Percentiles rank a stretch among this genome's conserved stretches.
Evolutionary conservation across 2,329 filamentous ascomycete species (phyloP).

Genomic region (Paramyrothecium sp.): DNA sequence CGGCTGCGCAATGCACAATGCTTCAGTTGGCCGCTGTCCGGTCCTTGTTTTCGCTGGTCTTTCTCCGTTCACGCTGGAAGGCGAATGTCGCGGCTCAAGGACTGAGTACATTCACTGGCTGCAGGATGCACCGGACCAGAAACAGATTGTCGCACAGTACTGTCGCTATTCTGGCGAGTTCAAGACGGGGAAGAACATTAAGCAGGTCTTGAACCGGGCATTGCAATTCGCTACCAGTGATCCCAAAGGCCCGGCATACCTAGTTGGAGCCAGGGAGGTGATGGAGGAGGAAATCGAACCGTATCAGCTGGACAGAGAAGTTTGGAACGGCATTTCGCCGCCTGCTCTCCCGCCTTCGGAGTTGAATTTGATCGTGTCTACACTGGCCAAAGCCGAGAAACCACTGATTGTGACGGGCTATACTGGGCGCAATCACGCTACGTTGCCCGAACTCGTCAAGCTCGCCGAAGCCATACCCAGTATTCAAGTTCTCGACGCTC

Average conservation of each 20-base stretch:
- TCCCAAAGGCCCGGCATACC: conserved; percentile 75
- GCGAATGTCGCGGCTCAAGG: conserved; percentile 69
- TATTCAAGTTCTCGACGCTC: conserved; percentile 69
- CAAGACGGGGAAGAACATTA: conserved; percentile 78
- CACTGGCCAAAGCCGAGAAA: conserved; percentile 59
- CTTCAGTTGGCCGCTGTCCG: conserved; percentile 68
- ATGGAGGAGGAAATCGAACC: conserved; percentile 82
- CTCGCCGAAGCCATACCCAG: conserved; percentile 66
- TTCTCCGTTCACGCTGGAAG: conserved; percentile 72
- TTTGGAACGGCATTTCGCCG: conserved; percentile 69
- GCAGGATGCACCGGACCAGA: conserved; percentile 78
- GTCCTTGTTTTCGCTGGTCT: conserved; percentile 76
- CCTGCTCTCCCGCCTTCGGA: conserved; percentile 52
- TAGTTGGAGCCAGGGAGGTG: conserved; percentile 73
- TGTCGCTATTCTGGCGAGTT: conserved; percentile 80
- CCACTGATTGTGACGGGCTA: conserved; percentile 71
- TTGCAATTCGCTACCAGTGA: conserved; percentile 76
- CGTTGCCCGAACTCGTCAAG: conserved; percentile 59
- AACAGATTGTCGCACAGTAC: conserved; percentile 76
- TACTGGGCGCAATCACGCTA: conserved; percentile 61
- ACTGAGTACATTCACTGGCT: conserved; percentile 86
- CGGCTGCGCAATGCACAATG: conserved; percentile 74
- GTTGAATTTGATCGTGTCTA: conserved; percentile 56
- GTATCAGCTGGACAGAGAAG: conserved; percentile 62
- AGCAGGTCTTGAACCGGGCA: conserved; percentile 82